Conservation (phyloP, 1,139 yeast species). For the Taphrina flavorubra region DNA sequence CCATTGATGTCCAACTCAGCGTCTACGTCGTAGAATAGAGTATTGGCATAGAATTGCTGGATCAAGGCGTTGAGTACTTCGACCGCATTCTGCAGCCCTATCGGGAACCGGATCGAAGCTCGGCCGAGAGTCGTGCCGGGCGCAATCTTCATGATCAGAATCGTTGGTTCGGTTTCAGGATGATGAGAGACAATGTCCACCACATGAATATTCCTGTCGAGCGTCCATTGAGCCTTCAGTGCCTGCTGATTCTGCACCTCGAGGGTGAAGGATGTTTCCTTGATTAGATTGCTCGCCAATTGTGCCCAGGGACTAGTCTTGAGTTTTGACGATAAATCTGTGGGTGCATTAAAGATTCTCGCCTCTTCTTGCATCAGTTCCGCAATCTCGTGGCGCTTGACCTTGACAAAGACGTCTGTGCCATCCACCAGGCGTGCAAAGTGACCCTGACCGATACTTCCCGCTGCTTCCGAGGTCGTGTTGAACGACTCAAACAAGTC, state of each 20-base stretch:
- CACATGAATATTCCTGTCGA: conserved; percentile 7
- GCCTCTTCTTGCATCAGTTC: conserved; percentile 26
- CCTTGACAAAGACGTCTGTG: conserved; percentile 26
- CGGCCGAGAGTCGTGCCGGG: conserved; percentile 30
- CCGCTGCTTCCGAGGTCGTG: conserved; percentile 16
- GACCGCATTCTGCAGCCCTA: conserved; percentile 25
- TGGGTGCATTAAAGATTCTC: conserved; percentile 18
- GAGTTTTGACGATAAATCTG: neutral
- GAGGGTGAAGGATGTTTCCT: conserved; percentile 17
- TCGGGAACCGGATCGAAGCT: conserved; percentile 22
- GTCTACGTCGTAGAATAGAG: conserved; percentile 10
- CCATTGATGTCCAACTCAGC: neutral
- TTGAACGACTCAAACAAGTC: conserved; percentile 16
- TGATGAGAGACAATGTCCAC: conserved; percentile 19
- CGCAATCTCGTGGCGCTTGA: conserved; percentile 20
- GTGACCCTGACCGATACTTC: conserved; percentile 31
- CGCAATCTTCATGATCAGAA: conserved; percentile 21
- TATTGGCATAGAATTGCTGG: conserved; percentile 20
- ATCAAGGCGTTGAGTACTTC: conserved; percentile 13
- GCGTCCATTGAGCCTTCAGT: conserved; percentile 24
- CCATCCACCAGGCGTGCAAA: conserved; percentile 11
- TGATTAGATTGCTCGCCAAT: conserved; percentile 13
- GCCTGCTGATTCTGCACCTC: conserved; percentile 13
- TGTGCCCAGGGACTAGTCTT: conserved; percentile 22
- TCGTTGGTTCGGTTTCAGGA: conserved; percentile 16